These are phyloP conservation scores for Scutellaria minor DNA, from an alignment of 257 asterid species.

Conservation along the genomic window DNA sequence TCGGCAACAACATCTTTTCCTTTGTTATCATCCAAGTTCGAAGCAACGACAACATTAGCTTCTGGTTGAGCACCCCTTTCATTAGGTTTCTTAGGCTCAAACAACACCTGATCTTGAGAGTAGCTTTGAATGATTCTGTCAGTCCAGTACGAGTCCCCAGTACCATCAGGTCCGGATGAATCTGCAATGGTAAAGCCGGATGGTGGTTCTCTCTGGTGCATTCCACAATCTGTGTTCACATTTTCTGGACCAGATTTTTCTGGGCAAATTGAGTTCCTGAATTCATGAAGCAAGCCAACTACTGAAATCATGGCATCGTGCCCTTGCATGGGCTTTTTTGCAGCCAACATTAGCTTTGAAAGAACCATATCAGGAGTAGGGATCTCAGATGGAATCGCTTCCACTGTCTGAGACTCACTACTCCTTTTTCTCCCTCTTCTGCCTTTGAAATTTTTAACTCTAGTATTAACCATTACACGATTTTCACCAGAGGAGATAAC, in stretches of 20 bases:
- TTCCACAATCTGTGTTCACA: conserved; percentile 26
- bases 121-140: conserved; percentile 54
- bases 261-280: conserved; percentile 49
- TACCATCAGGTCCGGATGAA: conserved; percentile 43
- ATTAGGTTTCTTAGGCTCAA: conserved; percentile 35
- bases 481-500: conserved; percentile 33
- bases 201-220: conserved; percentile 29
- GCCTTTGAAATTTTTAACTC: conserved; percentile 18
- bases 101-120: conserved; percentile 45
- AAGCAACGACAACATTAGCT: conserved; percentile 22
- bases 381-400: conserved; percentile 35
- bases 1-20: conserved; percentile 30
- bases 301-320: conserved; percentile 37
- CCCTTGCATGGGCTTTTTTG: conserved; percentile 57
- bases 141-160: conserved; percentile 68
- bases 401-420: conserved; percentile 37
- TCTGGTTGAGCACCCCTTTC: conserved; percentile 38
- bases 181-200: conserved; percentile 34
- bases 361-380: conserved; percentile 56
- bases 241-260: conserved; percentile 31
- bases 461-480: conserved; percentile 8
- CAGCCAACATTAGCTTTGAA: conserved; percentile 54
- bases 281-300: conserved; percentile 49
- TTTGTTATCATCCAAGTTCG: conserved; percentile 31
- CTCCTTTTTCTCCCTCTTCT: conserved; percentile 33